phyloP scores from a whole-genome alignment of 768 basidiomycete species.

The Boletus rex-veris region DNA sequence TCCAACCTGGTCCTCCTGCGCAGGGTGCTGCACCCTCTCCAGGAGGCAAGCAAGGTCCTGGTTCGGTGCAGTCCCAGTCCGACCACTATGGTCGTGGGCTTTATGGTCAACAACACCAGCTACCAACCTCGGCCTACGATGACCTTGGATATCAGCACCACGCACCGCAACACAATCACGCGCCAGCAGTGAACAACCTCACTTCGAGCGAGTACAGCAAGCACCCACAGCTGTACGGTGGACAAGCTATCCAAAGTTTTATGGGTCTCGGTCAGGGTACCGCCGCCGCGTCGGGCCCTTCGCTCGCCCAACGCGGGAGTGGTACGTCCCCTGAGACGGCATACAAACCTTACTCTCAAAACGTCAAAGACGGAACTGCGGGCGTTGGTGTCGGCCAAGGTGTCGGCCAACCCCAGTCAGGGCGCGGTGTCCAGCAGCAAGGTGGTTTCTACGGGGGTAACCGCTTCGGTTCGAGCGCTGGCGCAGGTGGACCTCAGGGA shows the following conservation, averaged over 20 bases:
- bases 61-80: conserved; percentile 47
- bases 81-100: conserved; percentile 63
- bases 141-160: conserved; percentile 55
- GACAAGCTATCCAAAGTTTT: conserved; percentile 65
- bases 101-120: conserved; percentile 58
- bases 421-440: conserved; percentile 45
- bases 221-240: conserved; percentile 44
- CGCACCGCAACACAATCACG: conserved; percentile 55
- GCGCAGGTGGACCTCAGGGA: conserved; percentile 45
- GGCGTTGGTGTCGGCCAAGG: conserved; percentile 41
- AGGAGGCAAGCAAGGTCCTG: conserved; percentile 61
- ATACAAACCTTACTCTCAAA: conserved; percentile 68
- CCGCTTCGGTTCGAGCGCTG: conserved; percentile 43
- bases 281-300: conserved; percentile 43
- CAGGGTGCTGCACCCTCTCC: conserved; percentile 65
- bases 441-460: conserved; percentile 44
- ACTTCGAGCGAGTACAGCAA: conserved; percentile 44
- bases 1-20: conserved; percentile 67
- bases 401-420: conserved; percentile 36
- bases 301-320: conserved; percentile 40
- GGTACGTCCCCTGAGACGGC: conserved; percentile 66
- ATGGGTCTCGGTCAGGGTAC: conserved; percentile 56
- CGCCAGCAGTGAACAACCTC: conserved; percentile 39
- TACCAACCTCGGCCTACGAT: conserved; percentile 46
- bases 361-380: conserved; percentile 55